Evolutionary conservation across 768 basidiomycete species (phyloP).

Genomic region (Phanerochaete carnosa): DNA sequence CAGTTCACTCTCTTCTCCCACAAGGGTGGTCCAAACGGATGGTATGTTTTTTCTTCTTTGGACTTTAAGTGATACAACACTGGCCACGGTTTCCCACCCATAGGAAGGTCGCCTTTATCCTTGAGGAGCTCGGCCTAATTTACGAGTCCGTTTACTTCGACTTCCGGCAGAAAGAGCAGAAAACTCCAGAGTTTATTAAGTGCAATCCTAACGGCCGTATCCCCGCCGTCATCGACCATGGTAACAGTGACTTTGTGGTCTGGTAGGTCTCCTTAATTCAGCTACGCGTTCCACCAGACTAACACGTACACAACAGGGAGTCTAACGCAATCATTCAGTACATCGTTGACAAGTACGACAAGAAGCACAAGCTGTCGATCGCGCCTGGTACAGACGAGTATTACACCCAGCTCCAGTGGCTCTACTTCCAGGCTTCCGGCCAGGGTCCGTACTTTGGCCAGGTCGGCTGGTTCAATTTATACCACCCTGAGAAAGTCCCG

Average conservation of each 20-base stretch:
- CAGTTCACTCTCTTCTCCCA: too few species aligned
- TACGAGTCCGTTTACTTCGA: slow-evolving; percentile 15
- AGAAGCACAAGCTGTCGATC: too few species aligned
- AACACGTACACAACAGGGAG: slow-evolving; percentile 18
- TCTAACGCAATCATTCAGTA: too few species aligned
- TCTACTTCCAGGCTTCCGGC: slow-evolving; percentile 36
- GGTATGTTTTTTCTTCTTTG: too few species aligned
- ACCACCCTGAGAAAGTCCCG: slow-evolving; percentile 27
- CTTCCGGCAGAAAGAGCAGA: slow-evolving; percentile 13
- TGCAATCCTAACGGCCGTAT: slow-evolving; percentile 29
- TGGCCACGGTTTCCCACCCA: too few species aligned
- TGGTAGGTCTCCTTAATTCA: slow-evolving; percentile 15
- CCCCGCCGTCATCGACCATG: slow-evolving; percentile 26
- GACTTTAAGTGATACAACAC: too few species aligned
- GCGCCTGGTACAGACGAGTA: too few species aligned
- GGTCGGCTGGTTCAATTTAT: slow-evolving; percentile 22
- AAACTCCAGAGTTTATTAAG: slow-evolving; percentile 9
- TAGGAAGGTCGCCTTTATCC: slow-evolving; percentile 15
- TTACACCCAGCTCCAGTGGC: too few species aligned
- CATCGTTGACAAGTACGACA: too few species aligned
- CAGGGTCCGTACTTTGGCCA: slow-evolving; percentile 29
- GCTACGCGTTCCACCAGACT: too few species aligned
- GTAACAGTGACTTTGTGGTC: slow-evolving; percentile 22
- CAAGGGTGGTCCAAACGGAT: too few species aligned
- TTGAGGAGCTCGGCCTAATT: slow-evolving; percentile 15